Base-by-base conservation (phyloP, 1,139 yeast species). In the Candida pseudoviswanathii region DNA sequence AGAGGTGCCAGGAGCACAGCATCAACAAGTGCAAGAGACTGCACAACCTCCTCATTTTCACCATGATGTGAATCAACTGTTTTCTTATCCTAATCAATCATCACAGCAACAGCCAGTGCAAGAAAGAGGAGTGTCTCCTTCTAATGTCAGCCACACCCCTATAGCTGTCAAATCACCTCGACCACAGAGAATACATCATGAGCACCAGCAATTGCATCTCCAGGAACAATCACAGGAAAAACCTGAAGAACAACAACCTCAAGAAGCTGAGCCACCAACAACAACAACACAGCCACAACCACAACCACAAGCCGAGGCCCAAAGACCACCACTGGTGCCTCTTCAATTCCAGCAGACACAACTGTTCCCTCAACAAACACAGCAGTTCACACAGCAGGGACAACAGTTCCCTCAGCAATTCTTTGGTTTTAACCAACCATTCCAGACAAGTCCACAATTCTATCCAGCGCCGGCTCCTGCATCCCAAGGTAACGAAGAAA, bases 401-500 rank as follows among this genome's bases (percentile, higher is more conserved):
- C 24, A 16, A 34, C 38, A 34, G 10, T 9, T 5, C n/a, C 38
- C n/a, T n/a, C 16, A 16, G 6, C 36, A 32, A 33, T 11, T 11
- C 4, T 37, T 37, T 16, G 25, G 25, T 24, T 24, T 24, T 24
- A 37, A 37, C 30, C 44, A 41, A 24, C 31, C n/a, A 27, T 22
- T 24, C 26, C 44, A 41, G n/a, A n/a, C 44, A 7, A 31, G 26
- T 31, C 36, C 44, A 6, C 45, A 43, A 27, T 27, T n/a, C 21
- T 34, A 34, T 34, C 24, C 37, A 26, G 26, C 33, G 4, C 37
- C 32, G n/a, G 22, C 27, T 4, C 37, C 32, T 10, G 22, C 16
- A 7, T 7, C 24, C 3, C 40, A 37, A 3, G 27, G 16, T 22
- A 37, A 8, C 7, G 51, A 46, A 11, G 44, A 40, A 7, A 54